Base-by-base conservation (phyloP, 345 rosid genomes). In the Rubroshorea leprosula region DNA sequence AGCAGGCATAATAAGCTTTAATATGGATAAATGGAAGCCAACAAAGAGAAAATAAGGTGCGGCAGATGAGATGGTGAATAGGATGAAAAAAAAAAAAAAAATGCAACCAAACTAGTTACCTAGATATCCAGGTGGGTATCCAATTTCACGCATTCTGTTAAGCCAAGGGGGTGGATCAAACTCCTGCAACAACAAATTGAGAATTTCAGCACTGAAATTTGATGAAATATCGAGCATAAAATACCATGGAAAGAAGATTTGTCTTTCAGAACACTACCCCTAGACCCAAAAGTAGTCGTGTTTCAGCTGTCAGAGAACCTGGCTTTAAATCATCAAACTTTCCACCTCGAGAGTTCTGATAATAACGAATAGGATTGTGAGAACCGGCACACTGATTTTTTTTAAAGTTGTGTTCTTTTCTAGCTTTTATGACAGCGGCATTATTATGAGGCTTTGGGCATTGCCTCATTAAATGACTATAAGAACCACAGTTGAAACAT, bases 91-190 rank as follows among this genome's bases (percentile, higher is more conserved):
- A 9, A 29, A 29, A 4, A 29, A 29, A 9, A 29, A 29, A 4
- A 29, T 29, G 4, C 4, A 29, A 29, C 35, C 35, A 29, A n/a
- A n/a, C 35, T 17, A 22, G 35, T 35, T 73, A 87, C 99, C 95
- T 68, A 87, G 74, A 73, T 94, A 90, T 65, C 99, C 99, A 0
- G 90, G 96, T 12, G 99, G 96, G 59, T 94, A 94, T 6, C 99
- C 99, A 71, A 94, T 70, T 71, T 94, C 96, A 61, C 84, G 83
- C 99, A 94, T 94, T 72, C 96, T 85, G 74, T 79, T 55, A 55
- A 90, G 90, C 99, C 97, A 94, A 12, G 99, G 97, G 39, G 97
- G 99, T 59, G 99, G 97, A 73, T 94, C 99, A n/a, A 90, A 81
- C 72, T 87, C 97, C 99, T 94, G 68, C 19, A 60, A 20, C 19